Evolutionary conservation across 495 filamentous ascomycete genomes (phyloP), one percentile per base, ranked within the genome.

Genomic region (Annulohypoxylon bovei): DNA sequence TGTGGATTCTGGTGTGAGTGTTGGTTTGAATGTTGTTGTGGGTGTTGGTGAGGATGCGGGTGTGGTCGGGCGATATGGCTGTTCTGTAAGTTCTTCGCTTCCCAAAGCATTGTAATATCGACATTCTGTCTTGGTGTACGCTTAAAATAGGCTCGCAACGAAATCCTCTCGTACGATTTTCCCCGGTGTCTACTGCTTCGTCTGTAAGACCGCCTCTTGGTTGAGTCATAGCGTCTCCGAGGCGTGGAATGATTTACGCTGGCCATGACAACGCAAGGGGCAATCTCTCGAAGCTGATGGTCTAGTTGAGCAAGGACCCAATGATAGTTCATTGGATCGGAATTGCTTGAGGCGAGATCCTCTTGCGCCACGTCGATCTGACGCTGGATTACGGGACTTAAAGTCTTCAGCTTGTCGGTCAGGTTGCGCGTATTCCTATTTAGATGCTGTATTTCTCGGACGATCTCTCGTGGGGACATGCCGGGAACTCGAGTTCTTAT

Each of bases 101-200:
- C 28, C 28, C 73, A 73, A 3, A 82, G 55, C 20, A 30, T 46
- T 3, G 67, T 16, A 11, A 78, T 68, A 25, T 81, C 67, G 8
- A 72, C 75, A 0, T 72, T 73, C 3, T 64, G 62, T 27, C 60
- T 65, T 3, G 78, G 81, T 1, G 60, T 58, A 20, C 71, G 71
- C 68, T 80, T 79, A 63, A 78, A 82, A 47, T 81, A 82, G 4
- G 76, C 77, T 5, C 71, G 80, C 35, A 82, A 52, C 16, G 75
- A 78, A 8, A 80, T 65, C 2, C 74, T 52, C 52, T 82, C 76
- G 14, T 68, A 64, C 1, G 47, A 52, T 52, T 6, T 57, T 42
- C 52, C 62, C 72, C 33, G 49, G n/a, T 14, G 27, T 18, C 54
- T 62, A 37, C 53, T 62, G 27, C 28, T 73, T 64, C 54, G 40